Evolutionary conservation across 2,329 filamentous ascomycete genomes (phyloP).

Genomic region (Phaeosphaeriaceae sp.): DNA sequence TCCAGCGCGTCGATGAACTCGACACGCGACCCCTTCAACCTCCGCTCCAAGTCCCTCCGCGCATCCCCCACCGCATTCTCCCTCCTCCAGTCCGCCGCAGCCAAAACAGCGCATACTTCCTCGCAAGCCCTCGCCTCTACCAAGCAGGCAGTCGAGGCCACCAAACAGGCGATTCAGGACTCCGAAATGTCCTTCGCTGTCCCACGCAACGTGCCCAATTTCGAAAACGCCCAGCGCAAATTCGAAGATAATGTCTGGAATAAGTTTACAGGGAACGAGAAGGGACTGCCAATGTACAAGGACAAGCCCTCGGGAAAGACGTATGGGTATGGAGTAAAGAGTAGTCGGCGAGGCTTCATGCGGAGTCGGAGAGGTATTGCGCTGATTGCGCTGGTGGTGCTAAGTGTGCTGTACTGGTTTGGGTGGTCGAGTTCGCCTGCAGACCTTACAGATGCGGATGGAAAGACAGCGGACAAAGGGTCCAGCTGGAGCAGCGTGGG

Average conservation of each 20-base stretch:
- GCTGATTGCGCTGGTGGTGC: constrained; percentile 60
- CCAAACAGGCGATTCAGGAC: constrained; percentile 40
- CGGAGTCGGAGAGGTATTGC: constrained; percentile 69
- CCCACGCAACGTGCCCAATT: constrained; percentile 52
- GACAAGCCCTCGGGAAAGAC: constrained; percentile 84
- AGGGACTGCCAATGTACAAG: constrained; percentile 92
- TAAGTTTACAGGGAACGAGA: constrained; percentile 66
- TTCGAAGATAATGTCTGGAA: constrained; percentile 53
- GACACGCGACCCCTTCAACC: constrained; percentile 55
- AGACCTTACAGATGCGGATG: constrained; percentile 48
- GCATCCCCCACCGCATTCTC: constrained; percentile 38
- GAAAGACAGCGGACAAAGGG: constrained; percentile 42
- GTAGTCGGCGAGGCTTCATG: constrained; percentile 58
- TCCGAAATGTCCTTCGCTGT: constrained; percentile 54
- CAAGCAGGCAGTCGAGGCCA: constrained; percentile 43
- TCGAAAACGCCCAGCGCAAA: constrained; percentile 51
- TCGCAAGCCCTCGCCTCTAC: constrained; percentile 34
- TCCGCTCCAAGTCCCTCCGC: constrained; percentile 45
- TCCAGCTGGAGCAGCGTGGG: constrained; percentile 35
- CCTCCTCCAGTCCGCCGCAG: constrained; percentile 41
- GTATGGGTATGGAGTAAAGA: constrained; percentile 62
- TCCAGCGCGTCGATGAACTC: constrained; percentile 49
- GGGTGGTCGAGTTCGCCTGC: constrained; percentile 55
- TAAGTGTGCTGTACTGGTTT: constrained; percentile 73
- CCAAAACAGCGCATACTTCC: constrained; percentile 24